Percentiles rank a stretch among this genome's conserved stretches.
Evolutionary conservation across 345 rosid species (phyloP).

Genomic region (Camelina sativa): DNA sequence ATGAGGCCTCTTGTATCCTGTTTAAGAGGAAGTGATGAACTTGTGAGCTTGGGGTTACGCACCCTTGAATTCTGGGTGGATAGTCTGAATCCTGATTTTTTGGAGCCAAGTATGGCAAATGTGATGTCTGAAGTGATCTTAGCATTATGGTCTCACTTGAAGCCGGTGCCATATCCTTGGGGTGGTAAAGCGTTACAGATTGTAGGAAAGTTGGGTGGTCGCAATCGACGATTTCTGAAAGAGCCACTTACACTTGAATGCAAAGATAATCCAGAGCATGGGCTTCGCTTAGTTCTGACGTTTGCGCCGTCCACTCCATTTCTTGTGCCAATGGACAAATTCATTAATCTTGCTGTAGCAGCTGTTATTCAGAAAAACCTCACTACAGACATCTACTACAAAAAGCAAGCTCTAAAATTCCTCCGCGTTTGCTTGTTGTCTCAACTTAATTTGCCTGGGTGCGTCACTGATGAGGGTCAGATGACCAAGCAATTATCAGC

Average conservation of each 20-base stretch:
- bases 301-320: conserved; percentile 97
- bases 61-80: conserved; percentile 99
- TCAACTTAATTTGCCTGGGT: conserved; percentile 94
- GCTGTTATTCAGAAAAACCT: conserved; percentile 69
- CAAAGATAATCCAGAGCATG: conserved; percentile 98
- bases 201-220: conserved; percentile 98
- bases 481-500: conserved; percentile 65
- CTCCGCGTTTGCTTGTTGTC: conserved; percentile 87
- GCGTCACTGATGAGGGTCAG: conserved; percentile 68
- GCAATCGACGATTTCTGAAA: conserved; percentile 92
- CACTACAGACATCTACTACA: conserved; percentile 68
- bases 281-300: conserved; percentile 91
- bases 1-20: conserved; percentile 94
- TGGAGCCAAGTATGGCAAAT: conserved; percentile 97
- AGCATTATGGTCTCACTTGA: conserved; percentile 95
- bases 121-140: conserved; percentile 96
- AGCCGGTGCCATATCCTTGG: conserved; percentile 93
- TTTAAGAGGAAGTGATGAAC: conserved; percentile 88
- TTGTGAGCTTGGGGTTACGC: conserved; percentile 85
- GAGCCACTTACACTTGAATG: conserved; percentile 97
- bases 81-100: conserved; percentile 95
- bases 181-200: conserved; percentile 92
- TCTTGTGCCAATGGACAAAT: conserved; percentile 93
- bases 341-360: conserved; percentile 90
- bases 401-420: conserved; percentile 86